Conservation (phyloP, 2,329 filamentous ascomycete species). For the Lachnellula subtilissima region DNA sequence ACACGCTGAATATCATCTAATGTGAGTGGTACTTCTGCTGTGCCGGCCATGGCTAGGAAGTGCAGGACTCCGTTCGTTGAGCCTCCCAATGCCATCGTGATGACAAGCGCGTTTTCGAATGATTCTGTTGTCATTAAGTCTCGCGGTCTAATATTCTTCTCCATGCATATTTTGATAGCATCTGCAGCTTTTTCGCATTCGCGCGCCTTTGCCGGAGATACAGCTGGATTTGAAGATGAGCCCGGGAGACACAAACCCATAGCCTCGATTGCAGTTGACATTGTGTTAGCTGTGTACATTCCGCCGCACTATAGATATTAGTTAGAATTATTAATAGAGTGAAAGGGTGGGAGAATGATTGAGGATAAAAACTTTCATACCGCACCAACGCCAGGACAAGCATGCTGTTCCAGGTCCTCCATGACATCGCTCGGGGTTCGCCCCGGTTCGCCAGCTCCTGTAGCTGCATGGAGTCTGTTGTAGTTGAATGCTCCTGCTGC, state of each 20-base stretch:
- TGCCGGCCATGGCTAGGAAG: slow-evolving; percentile 67
- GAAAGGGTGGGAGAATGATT: neutral
- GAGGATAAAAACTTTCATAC: neutral
- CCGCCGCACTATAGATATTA: slow-evolving; percentile 50
- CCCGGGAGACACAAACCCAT: slow-evolving; percentile 66
- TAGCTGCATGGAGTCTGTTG: slow-evolving; percentile 67
- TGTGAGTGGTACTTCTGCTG: slow-evolving; percentile 57
- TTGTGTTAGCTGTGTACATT: slow-evolving; percentile 76
- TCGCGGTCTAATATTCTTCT: slow-evolving; percentile 62
- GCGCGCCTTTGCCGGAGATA: slow-evolving; percentile 64
- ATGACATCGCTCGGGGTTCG: slow-evolving; percentile 73
- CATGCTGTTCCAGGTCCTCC: slow-evolving; percentile 66
- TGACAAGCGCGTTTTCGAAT: slow-evolving; percentile 68
- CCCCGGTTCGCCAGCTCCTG: slow-evolving; percentile 53
- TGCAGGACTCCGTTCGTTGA: slow-evolving; percentile 69
- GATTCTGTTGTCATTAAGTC: slow-evolving; percentile 65
- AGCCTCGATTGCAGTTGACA: slow-evolving; percentile 68
- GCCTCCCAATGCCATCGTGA: slow-evolving; percentile 69
- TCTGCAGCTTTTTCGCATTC: slow-evolving; percentile 66
- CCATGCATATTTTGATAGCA: slow-evolving; percentile 63
- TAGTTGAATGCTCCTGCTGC: slow-evolving; percentile 79
- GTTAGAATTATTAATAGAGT: neutral
- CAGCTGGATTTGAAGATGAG: slow-evolving; percentile 64
- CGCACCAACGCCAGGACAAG: slow-evolving; percentile 65
- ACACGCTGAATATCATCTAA: slow-evolving; percentile 68